phyloP scores from a whole-genome alignment of 257 asterid genomes.

The Salvia splendens region DNA sequence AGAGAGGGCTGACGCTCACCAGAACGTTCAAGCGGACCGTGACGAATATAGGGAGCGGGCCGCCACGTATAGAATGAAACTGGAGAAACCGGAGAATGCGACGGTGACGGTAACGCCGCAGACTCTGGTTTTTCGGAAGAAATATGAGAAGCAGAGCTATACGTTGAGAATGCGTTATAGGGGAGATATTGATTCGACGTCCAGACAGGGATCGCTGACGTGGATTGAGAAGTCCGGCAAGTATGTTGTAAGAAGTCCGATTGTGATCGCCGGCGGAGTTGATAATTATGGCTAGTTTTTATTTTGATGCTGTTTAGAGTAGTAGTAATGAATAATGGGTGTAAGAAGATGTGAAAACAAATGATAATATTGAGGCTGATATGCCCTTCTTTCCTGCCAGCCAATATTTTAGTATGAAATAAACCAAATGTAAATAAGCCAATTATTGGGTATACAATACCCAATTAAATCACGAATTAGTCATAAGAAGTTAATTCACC shows the following conservation, averaged over 20 bases:
- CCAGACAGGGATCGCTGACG: constrained; percentile 35
- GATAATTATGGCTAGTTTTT: constrained; percentile 24
- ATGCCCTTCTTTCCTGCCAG: too few relatives aligned
- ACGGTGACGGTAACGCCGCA: constrained; percentile 30
- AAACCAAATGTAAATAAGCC: too few relatives aligned
- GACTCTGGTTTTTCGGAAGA: constrained; percentile 37
- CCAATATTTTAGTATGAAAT: too few relatives aligned
- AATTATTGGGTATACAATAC: too few relatives aligned
- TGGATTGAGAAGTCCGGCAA: constrained; percentile 43
- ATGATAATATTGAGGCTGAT: too few relatives aligned
- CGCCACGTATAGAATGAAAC: constrained; percentile 28
- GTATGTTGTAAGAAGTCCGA: constrained; percentile 42
- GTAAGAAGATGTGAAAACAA: too few relatives aligned
- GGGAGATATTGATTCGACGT: constrained; percentile 1
- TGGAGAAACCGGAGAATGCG: constrained; percentile 32
- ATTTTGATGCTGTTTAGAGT: too few relatives aligned
- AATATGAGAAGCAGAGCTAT: constrained; percentile 45
- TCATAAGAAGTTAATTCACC: too few relatives aligned
- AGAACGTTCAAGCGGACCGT: constrained; percentile 36
- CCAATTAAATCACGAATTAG: too few relatives aligned
- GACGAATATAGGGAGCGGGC: constrained; percentile 47
- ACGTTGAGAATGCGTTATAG: constrained; percentile 31
- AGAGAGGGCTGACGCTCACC: constrained; percentile 26
- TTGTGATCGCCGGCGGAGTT: constrained; percentile 36
- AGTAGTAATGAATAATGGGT: too few relatives aligned